Base-by-base conservation (phyloP, 495 filamentous ascomycete species). In the Penicillium antarcticum region DNA sequence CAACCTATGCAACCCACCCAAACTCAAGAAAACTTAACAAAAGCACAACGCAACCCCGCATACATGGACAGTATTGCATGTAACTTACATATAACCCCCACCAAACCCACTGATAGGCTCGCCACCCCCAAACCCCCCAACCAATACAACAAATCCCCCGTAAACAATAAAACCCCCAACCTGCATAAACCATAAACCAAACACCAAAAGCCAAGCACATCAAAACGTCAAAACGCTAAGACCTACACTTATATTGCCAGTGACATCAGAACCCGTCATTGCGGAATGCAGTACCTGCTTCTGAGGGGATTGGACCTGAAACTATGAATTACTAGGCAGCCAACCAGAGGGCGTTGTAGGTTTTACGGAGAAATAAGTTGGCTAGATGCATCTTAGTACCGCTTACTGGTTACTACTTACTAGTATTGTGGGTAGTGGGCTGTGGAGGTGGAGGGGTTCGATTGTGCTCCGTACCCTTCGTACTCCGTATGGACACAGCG, bases 201-300 rank as follows among this genome's bases (percentile, higher is more conserved):
- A 29, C n/a, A n/a, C n/a, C n/a, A n/a, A n/a, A n/a, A n/a, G n/a
- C 5, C 26, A 4, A 29, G 9, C 5, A 10, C 5, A 29, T 8
- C 26, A 29, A 38, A 31, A 39, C 18, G 18, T 32, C 18, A 34
- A 29, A 21, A 14, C 45, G 35, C 36, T 39, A 14, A 33, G 45
- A 19, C 38, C 56, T 38, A 32, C 31, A 32, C 29, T 21, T 24
- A 34, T 24, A 29, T 48, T 39, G 44, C 13, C 26, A 23, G 49
- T 60, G 57, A 60, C 57, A 57, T 60, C 57, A 60, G 49, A 32
- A 12, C 45, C 33, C 42, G 38, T 51, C 24, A 51, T 51, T 9
- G 3, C 11, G 4, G 11, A 41, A 7, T 21, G 6, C 26, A 34
- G 38, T 50, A 50, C 49, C 41, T 52, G 41, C 39, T 37, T 51